Evolutionary conservation across 768 basidiomycete genomes (phyloP), one percentile per base, ranked within the genome.

Genomic region (Hebeloma cylindrosporum): DNA sequence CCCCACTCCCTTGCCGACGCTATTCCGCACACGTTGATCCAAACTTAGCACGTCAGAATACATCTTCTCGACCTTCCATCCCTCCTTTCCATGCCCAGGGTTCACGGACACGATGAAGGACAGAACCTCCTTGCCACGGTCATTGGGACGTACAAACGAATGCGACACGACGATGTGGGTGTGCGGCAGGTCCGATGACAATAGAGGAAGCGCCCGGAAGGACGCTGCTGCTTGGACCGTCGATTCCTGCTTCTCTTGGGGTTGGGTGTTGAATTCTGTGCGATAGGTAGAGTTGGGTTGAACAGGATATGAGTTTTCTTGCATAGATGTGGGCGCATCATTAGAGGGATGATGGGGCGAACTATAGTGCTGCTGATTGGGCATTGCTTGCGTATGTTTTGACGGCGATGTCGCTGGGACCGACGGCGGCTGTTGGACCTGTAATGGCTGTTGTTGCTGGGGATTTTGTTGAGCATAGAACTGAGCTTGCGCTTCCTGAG

Each of bases 41-140:
- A 99, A 71, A 37, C 77, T 82, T n/a, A 95, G 69, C 16, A 98
- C 88, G 53, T 98, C 95, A 36, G 85, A 88, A 66, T 93, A 96
- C 67, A 91, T 72, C 68, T 99, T 99, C 68, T 96, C 92, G 10
- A 99, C 79, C 59, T 77, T 85, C 79, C 89, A 91, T 0, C 75
- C 66, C 14, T 83, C 82, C 58, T 90, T 90, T 13, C 79, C 78
- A 46, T 76, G 72, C 3, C 82, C 80, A 7, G 87, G 85, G 50
- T 82, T 73, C 21, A 98, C 84, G 37, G 69, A 67, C 39, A 97
- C 79, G 50, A 92, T 71, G 65, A 98, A 97, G 6, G 86, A 91
- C 30, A 97, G 69, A 2, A 94, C 89, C 56, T 98, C 95, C 62
- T 92, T 93, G 39, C 92, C 90, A 40, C 85, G 77, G 48, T 95